Evolutionary conservation across 2,329 filamentous ascomycete genomes (phyloP).

Genomic region (Penicillium sp.): DNA sequence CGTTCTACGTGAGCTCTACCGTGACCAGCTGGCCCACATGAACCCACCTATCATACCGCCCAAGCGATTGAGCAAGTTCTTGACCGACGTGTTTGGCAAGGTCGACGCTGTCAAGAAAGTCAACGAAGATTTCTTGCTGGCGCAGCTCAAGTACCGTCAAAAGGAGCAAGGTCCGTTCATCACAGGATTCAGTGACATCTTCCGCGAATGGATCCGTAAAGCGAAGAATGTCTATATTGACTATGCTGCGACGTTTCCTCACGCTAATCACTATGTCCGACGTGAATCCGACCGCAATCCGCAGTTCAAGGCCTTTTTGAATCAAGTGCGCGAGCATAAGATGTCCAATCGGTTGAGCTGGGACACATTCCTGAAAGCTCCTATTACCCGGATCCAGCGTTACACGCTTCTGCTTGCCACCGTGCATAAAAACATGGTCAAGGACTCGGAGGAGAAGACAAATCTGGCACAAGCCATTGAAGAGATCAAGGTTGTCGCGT

Average conservation of each 20-base stretch:
- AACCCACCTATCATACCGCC: conserved; percentile 80
- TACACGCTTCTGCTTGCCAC: conserved; percentile 82
- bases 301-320: conserved; percentile 82
- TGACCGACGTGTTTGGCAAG: conserved; percentile 85
- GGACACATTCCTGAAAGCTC: conserved; percentile 91
- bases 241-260: conserved; percentile 85
- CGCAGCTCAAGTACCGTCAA: conserved; percentile 94
- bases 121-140: conserved; percentile 88
- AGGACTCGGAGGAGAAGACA: conserved; percentile 85
- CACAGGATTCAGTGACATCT: conserved; percentile 91
- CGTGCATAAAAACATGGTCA: conserved; percentile 78
- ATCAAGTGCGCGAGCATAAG: conserved; percentile 75
- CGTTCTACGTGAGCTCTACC: conserved; percentile 80
- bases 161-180: conserved; percentile 97
- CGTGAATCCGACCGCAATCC: conserved; percentile 83
- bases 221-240: conserved; percentile 86
- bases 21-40: conserved; percentile 72
- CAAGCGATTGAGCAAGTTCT: conserved; percentile 75
- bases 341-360: conserved; percentile 82
- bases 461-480: conserved; percentile 83
- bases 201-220: conserved; percentile 97
- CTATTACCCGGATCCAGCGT: conserved; percentile 87
- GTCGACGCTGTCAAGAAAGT: conserved; percentile 84
- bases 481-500: conserved; percentile 85
- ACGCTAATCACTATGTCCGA: conserved; percentile 78